Evolutionary conservation across 1,284 basidiomycete species (phyloP).

Genomic region (Boletellus deceptivus): DNA sequence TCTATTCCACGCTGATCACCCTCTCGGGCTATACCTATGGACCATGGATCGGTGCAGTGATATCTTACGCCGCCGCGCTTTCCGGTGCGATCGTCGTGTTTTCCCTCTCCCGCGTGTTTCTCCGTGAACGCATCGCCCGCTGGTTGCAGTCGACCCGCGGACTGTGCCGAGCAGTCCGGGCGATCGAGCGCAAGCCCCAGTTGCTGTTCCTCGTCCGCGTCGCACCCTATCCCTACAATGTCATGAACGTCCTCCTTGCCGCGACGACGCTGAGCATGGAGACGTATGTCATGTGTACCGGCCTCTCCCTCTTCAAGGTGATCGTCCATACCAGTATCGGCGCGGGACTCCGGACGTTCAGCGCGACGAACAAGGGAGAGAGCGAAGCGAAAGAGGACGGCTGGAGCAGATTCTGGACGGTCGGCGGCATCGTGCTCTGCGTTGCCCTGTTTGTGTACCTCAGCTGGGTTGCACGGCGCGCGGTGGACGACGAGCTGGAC

Average conservation of each 20-base stretch:
- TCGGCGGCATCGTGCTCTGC: constrained; percentile 70
- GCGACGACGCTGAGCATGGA: constrained; percentile 80
- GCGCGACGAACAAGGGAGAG: constrained; percentile 42
- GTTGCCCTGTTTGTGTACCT: constrained; percentile 78
- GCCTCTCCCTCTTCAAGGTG: constrained; percentile 80
- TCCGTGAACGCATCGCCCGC: constrained; percentile 65
- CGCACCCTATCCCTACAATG: constrained; percentile 83
- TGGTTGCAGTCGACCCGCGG: constrained; percentile 67
- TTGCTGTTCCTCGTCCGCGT: constrained; percentile 85
- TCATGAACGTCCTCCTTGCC: constrained; percentile 87
- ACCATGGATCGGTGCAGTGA: constrained; percentile 71
- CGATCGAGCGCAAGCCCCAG: constrained; percentile 83
- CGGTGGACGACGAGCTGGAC: constrained; percentile 76
- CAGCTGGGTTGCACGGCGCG: constrained; percentile 73
- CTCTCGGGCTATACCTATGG: constrained; percentile 88
- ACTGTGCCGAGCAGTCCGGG: constrained; percentile 74
- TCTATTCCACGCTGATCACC: constrained; percentile 86
- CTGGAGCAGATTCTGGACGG: constrained; percentile 60
- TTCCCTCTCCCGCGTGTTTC: constrained; percentile 67
- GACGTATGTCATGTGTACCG: constrained; percentile 80
- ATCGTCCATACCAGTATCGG: constrained; percentile 84
- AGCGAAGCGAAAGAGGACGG: constrained; percentile 39
- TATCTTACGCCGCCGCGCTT: constrained; percentile 85
- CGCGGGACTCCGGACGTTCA: constrained; percentile 78
- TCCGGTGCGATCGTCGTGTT: constrained; percentile 79